Evolutionary conservation across 1,284 basidiomycete genomes (phyloP).

Genomic region (Pyrrhoderma lamaoense): DNA sequence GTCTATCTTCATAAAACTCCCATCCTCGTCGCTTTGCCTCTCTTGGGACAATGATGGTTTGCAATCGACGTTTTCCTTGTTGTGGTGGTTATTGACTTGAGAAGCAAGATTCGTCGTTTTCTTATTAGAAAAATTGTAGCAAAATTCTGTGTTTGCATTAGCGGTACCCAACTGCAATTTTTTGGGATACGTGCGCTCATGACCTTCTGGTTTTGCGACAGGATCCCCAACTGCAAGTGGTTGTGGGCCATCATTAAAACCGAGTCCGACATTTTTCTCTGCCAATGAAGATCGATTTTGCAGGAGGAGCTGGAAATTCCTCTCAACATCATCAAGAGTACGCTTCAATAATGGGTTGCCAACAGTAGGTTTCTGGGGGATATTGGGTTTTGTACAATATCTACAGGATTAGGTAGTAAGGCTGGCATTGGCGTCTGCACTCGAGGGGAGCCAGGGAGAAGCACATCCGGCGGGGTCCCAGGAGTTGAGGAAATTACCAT

Average conservation of each 20-base stretch:
- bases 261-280: slow-evolving; percentile 3
- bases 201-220: slow-evolving; percentile 2
- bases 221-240: background rate
- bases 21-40: slow-evolving; percentile 8
- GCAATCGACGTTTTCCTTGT: slow-evolving; percentile 12
- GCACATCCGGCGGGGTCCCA: background rate
- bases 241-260: background rate
- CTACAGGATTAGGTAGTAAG: slow-evolving; percentile 11
- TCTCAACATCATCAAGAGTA: slow-evolving; percentile 38
- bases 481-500: background rate
- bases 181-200: slow-evolving; percentile 1
- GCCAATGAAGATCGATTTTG: background rate
- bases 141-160: slow-evolving; percentile 9
- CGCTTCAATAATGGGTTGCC: slow-evolving; percentile 35
- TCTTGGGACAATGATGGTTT: background rate
- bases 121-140: slow-evolving; percentile 13
- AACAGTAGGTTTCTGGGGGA: slow-evolving; percentile 33
- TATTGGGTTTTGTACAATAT: slow-evolving; percentile 21
- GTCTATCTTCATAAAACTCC: slow-evolving; percentile 17
- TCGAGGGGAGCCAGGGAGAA: slow-evolving; percentile 8
- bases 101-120: slow-evolving; percentile 10
- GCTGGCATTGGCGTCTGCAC: background rate
- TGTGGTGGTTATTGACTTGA: background rate
- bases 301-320: slow-evolving; percentile 35
- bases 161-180: slow-evolving; percentile 1